Base-by-base conservation (phyloP, 305 asterid genomes). In the Fraxinus platypoda region DNA sequence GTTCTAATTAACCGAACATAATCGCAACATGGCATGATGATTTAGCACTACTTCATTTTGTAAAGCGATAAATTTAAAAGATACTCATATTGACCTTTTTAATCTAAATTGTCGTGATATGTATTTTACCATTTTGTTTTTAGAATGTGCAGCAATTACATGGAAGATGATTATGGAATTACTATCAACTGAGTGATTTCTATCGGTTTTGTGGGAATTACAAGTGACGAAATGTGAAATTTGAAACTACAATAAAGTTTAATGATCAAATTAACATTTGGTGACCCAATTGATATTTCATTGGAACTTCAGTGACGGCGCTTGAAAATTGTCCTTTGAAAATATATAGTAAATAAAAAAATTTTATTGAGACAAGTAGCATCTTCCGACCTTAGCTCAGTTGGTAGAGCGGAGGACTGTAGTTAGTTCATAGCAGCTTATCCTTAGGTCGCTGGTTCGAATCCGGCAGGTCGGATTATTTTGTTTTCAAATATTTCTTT, bases 401-500 rank as follows among this genome's bases (percentile, higher is more conserved):
- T 96, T 94, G 97, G 98, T 85, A 94, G 97, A 94, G 98, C 98
- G 98, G 99, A 92, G 92, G 98, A 96, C 97, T 96, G 97, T 92
- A 96, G 98, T 90, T 0, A 1, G 41, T 35, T 35, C 41, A 35
- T 35, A 7, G 41, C 9, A 35, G 9, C 41, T 35, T 35, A 93
- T 95, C 97, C 93, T 94, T 92, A 95, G 97, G 98, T 92, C 91
- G 89, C 94, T 94, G 97, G 97, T 92, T 92, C 95, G 93, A 93
- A 88, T 95, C 97, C 93, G 95, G 94, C 88, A 94, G 97, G 98
- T 86, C 94, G 94, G 98, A 94, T 1, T 13, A 6, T 13, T 31
- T 26, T 59, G 15, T 8, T 1, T 25, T 30, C 17, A 64, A 62
- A 5, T 54, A 17, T 54, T 1, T 54, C 1, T 0, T 15, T n/a